These are phyloP conservation scores for Penicillium griseofulvum DNA, from an alignment of 2,329 filamentous ascomycete genomes.

Conservation along the genomic window DNA sequence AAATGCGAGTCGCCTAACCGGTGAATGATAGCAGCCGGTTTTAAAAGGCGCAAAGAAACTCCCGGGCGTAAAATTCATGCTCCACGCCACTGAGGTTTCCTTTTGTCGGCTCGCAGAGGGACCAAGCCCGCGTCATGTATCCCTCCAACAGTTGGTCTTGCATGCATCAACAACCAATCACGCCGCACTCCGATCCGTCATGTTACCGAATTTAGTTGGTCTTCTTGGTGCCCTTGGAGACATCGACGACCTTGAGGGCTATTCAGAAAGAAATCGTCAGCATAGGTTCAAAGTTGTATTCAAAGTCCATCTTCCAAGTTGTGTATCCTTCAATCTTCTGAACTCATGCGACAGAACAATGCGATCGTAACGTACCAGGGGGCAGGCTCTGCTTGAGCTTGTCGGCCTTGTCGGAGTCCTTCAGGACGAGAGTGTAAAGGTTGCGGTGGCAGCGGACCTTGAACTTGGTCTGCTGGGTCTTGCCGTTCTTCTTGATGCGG, in stretches of 20 bases:
- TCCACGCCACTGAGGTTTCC: slow-evolving; percentile 18
- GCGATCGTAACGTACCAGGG: slow-evolving; percentile 68
- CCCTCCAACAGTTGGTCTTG: slow-evolving; percentile 30
- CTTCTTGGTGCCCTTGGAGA: slow-evolving; percentile 49
- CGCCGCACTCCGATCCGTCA: slow-evolving; percentile 26
- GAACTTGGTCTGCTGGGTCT: slow-evolving; percentile 96
- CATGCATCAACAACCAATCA: slow-evolving; percentile 28
- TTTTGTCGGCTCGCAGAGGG: slow-evolving; percentile 34
- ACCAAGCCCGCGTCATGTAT: slow-evolving; percentile 25
- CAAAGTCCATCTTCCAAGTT: background rate
- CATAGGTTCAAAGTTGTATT: background rate
- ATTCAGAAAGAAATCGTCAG: slow-evolving; percentile 24
- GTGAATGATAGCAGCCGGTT: slow-evolving; percentile 22
- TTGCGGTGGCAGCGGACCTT: slow-evolving; percentile 98
- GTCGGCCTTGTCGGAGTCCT: slow-evolving; percentile 99
- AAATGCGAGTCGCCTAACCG: slow-evolving; percentile 34
- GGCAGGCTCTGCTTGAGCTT: slow-evolving; percentile 99
- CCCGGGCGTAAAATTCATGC: slow-evolving; percentile 8
- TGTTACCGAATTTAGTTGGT: slow-evolving; percentile 39
- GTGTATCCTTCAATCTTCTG: background rate
- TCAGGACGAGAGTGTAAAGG: slow-evolving; percentile 97
- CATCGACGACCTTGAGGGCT: slow-evolving; percentile 47
- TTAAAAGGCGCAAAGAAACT: slow-evolving; percentile 29
- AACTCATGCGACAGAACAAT: background rate
- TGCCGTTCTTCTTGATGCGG: slow-evolving; percentile 94